Evolutionary conservation across 2,329 filamentous ascomycete species (phyloP), one percentile per base, ranked within the genome.

Genomic region (Ceratocystis eucalypticola): DNA sequence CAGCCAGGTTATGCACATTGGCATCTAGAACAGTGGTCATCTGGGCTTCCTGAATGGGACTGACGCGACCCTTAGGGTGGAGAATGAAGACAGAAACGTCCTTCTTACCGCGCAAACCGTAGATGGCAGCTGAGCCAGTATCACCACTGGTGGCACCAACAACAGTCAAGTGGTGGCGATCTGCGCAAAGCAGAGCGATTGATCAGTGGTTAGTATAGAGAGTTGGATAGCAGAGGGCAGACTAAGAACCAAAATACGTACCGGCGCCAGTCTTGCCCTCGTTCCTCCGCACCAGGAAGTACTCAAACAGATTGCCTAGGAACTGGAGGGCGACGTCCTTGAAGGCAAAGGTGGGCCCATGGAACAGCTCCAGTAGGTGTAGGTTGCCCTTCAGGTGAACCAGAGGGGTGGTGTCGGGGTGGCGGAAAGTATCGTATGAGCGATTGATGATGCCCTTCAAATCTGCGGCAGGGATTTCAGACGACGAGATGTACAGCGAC

Each of bases 51-150:
- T 97, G 94, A 67, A 97, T 88, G 15, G 91, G 89, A 74, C 88
- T 91, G 69, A 97, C 88, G 70, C 91, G 88, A 69, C 91, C 93
- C 76, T 94, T 89, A 30, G 94, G 94, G 75, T 93, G 88, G 72
- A 97, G 82, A 74, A 99, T 97, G 78, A 96, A 94, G 65, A 97
- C 89, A 0, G 91, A 95, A 17, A 96, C 89, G 80, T 99, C 94
- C 77, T 96, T 92, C 84, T 97, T 97, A 65, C 92, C 91, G 63
- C 92, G 81, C 65, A 99, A 81, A 66, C 94, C 94, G 74, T 97
- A 96, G 71, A 99, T 97, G 70, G 94, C 94, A 10, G 93, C 93
- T 33, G 91, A 96, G 28, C 93, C 93, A 33, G 93, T 97, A 74
- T 91, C 90, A 69, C 91, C 91, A 72, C 87, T 91, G 17, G 91